Evolutionary conservation across 1,284 basidiomycete genomes (phyloP), one percentile per base, ranked within the genome.

Genomic region (Ceratobasidium sp.): DNA sequence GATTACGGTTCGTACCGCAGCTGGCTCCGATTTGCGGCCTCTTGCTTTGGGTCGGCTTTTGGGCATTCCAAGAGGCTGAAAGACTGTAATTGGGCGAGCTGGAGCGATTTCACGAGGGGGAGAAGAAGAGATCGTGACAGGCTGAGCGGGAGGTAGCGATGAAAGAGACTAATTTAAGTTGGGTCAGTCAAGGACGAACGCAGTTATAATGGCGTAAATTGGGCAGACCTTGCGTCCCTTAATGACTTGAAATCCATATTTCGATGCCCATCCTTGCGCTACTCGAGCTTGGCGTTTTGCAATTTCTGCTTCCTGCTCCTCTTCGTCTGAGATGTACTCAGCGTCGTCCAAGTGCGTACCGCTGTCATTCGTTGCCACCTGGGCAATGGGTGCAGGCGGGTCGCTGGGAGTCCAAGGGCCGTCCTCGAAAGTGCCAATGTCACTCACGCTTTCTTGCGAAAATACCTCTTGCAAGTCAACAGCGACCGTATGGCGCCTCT

Each of bases 21-120:
- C 57, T 21, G 69, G 69, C 26, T 72, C 69, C 21, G 69, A 72
- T 35, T 72, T 72, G 69, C 69, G 69, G 11, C 69, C 69, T 43
- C 47, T 61, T 14, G 47, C 69, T 44, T 62, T 72, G 14, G 69
- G 69, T 13, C 69, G 69, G 46, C 47, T 61, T n/a, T 72, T 72
- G 38, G 69, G 69, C 69, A 72, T 72, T 16, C 44, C 69, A 62
- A 72, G 69, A 1, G 69, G 69, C 58, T 72, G 69, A 35, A 72
- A 72, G 8, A 62, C 69, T 43, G 57, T 44, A 8, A 52, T 61
- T 11, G 69, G 58, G 7, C 58, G 69, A 43, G 58, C 21, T 30
- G n/a, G 23, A 18, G 44, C 13, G 23, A 49, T 18, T n/a, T 14
- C 35, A 38, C 35, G 38, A 52, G 57, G 43, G n/a, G 69, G 18